Evolutionary conservation across 23 red algal genomes (phyloP).

Genomic region (Gracilaria vermiculophylla): DNA sequence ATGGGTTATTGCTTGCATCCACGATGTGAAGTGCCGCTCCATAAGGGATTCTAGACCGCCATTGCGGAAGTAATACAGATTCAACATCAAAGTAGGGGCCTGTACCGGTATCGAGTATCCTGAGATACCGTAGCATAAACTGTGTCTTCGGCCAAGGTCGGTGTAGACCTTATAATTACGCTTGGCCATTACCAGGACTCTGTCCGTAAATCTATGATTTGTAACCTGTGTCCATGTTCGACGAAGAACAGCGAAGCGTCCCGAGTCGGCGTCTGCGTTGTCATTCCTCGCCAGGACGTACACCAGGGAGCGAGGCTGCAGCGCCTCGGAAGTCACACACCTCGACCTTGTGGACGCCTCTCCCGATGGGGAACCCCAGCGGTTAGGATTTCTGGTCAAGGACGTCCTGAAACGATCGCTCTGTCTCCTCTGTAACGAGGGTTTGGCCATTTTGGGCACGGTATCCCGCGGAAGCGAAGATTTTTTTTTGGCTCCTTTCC

Average conservation of each 20-base stretch:
- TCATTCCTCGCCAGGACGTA: neutral
- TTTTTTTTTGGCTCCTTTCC: too few relatives aligned
- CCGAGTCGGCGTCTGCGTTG: neutral
- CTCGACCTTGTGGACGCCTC: neutral
- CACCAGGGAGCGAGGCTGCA: neutral
- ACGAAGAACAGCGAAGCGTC: neutral
- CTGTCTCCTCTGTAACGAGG: too few relatives aligned
- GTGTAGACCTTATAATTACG: neutral
- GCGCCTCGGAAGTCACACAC: neutral
- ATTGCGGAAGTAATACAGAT: neutral
- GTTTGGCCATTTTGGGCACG: too few relatives aligned
- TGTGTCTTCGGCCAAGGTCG: neutral
- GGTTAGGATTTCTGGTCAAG: neutral
- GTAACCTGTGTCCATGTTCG: neutral
- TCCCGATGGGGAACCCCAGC: neutral
- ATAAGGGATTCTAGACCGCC: neutral
- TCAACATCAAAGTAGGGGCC: neutral
- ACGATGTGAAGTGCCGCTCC: neutral
- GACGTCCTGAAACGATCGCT: neutral
- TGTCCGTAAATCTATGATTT: neutral
- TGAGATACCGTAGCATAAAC: neutral
- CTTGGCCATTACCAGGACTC: neutral
- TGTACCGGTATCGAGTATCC: neutral
- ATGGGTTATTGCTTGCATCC: neutral
- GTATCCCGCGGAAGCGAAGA: too few relatives aligned